A percentile compares a stretch with the other conserved stretches of the same genome.
Conservation (phyloP, 371 early-diverging fungal genomes). For the Synchytrium microbalum region DNA sequence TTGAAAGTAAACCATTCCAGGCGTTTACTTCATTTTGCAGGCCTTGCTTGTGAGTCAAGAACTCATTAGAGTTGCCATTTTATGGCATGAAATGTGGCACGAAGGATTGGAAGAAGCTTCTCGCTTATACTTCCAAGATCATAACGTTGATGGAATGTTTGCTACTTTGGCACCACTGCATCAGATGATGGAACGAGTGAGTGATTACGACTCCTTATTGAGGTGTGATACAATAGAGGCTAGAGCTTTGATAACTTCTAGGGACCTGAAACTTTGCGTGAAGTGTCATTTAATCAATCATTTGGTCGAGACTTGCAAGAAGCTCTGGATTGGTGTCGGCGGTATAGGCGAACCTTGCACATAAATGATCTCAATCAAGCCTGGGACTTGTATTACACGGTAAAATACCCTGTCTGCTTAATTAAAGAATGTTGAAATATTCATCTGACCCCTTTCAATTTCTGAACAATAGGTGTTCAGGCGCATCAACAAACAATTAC, state of each 20-base stretch:
- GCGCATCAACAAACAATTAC: conserved; percentile 72
- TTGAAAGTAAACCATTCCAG: conserved; percentile 3
- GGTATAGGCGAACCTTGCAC: conserved; percentile 70
- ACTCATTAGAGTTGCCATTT: conserved; percentile 90
- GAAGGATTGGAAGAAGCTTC: conserved; percentile 93
- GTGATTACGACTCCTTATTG: neutral
- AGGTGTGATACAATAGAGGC: neutral
- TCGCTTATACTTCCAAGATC: conserved; percentile 75
- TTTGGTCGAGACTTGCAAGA: conserved; percentile 90
- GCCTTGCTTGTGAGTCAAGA: conserved; percentile 93
- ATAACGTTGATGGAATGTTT: conserved; percentile 88
- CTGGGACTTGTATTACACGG: conserved; percentile 86
- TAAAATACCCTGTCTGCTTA: conserved; percentile 1
- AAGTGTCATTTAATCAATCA: conserved; percentile 88
- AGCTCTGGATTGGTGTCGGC: conserved; percentile 82
- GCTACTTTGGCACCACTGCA: conserved; percentile 82
- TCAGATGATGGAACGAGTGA: conserved; percentile 71
- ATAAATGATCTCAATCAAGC: conserved; percentile 84
- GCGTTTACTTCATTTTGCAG: conserved; percentile 20
- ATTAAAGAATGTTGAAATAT: neutral
- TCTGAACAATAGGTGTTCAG: conserved; percentile 69
- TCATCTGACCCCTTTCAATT: neutral
- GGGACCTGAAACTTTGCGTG: conserved; percentile 90
- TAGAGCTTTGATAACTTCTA: conserved; percentile 8
- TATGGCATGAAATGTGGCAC: conserved; percentile 98